Evolutionary conservation across 805 yeast genomes (phyloP).

Genomic region (Candida parachauliodes): DNA sequence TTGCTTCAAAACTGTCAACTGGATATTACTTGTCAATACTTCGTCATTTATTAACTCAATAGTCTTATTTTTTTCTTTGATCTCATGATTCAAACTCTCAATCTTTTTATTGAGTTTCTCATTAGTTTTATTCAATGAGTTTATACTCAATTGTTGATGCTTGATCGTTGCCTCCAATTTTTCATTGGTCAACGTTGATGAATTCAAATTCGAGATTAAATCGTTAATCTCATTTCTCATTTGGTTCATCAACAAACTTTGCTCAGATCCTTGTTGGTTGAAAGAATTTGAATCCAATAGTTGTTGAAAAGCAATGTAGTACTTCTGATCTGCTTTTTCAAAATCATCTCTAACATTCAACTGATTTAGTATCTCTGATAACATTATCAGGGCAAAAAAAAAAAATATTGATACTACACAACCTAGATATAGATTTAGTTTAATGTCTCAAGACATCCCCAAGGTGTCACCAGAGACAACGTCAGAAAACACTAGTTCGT

Average conservation of each 20-base stretch:
- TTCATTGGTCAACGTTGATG: conserved; percentile 24
- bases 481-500: background rate
- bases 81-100: conserved; percentile 22
- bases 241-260: conserved; percentile 5
- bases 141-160: conserved; percentile 11
- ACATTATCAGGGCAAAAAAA: background rate
- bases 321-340: conserved; percentile 29
- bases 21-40: conserved; percentile 56
- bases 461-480: background rate
- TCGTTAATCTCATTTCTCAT: conserved; percentile 19
- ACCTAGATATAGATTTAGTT: too few species aligned
- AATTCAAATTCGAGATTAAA: conserved; percentile 21
- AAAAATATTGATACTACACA: background rate
- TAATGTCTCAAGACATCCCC: background rate
- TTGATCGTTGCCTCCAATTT: conserved; percentile 15
- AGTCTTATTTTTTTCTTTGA: conserved; percentile 49
- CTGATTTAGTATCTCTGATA: conserved; percentile 18
- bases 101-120: conserved; percentile 18
- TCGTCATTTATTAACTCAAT: conserved; percentile 67
- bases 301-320: conserved; percentile 31
- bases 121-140: conserved; percentile 15
- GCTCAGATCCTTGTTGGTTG: conserved; percentile 1
- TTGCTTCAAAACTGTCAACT: conserved; percentile 41
- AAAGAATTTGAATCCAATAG: conserved; percentile 9
- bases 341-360: conserved; percentile 27